Base-by-base conservation (phyloP, 805 yeast species). In the Crinitomyces ghanaensis region DNA sequence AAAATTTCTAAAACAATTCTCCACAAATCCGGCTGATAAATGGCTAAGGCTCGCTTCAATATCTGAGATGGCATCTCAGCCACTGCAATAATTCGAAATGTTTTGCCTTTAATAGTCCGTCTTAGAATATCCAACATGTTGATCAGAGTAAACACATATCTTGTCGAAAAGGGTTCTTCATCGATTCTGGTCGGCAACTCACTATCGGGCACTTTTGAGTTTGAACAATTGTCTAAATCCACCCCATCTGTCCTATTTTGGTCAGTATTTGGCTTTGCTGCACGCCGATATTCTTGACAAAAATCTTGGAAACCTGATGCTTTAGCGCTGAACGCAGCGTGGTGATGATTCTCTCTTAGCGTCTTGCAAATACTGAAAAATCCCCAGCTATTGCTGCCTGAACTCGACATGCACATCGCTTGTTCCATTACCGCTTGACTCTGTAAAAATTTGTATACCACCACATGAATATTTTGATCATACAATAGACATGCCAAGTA, bases 1-100 rank as follows among this genome's bases (percentile, higher is more conserved):
- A 86, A 62, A 1, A 81, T 68, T 48, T 75, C 76, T 46, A 86
- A 60, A 3, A 81, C 73, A 1, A 93, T 86, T 31, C 62, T 62
- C 57, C 80, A 76, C 16, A 84, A 54, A 6, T 67, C 66, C 16
- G 60, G 50, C 47, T 81, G 83, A 50, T 74, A 77, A 28, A 84
- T 64, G 3, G 69, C 59, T 30, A 69, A 58, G 4, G 81, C 55
- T 45, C 70, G 66, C 43, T 79, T 70, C 38, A 79, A 62, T 3
- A 69, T 54, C 13, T 72, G 79, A 0, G 82, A 67, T 1, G 86
- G 78, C 39, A 57, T 43, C 71, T 76, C 43, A 57, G 65, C 70
- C 23, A 80, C 56, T 14, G 74, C 65, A 24, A 79, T 62, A 3
- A 79, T 67, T 30, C 97, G 60, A 50, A 85, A 93, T 0, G 88